phyloP scores from a whole-genome alignment of 2,329 filamentous ascomycete species.

The Penicillium sp. region DNA sequence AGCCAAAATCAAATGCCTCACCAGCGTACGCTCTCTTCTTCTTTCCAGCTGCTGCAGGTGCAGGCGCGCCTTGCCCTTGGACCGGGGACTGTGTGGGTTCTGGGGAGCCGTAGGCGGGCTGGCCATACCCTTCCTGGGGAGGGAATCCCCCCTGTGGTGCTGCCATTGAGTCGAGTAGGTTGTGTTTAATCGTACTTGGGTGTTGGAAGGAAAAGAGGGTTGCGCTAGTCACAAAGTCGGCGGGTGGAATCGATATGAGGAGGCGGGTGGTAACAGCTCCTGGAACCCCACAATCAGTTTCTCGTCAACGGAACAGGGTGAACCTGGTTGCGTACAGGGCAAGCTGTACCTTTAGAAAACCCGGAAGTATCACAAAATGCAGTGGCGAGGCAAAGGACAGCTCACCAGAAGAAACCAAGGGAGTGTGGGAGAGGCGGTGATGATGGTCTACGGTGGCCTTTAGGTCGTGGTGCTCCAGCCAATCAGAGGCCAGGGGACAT shows the following conservation, averaged over 20 bases:
- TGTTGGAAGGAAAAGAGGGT: constrained; percentile 1
- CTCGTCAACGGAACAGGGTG: constrained; percentile 4
- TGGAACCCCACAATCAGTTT: constrained; percentile 22
- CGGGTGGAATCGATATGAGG: constrained; percentile 12
- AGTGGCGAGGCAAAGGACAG: constrained; percentile 1
- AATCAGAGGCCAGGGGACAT: constrained; percentile 26
- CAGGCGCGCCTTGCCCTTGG: constrained; percentile 25
- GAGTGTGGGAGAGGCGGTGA: constrained; percentile 20
- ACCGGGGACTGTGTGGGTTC: constrained; percentile 31
- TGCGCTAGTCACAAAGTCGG: constrained; percentile 9
- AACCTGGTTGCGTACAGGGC: neutral
- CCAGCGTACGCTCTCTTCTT: constrained; percentile 94
- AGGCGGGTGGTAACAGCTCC: constrained; percentile 19
- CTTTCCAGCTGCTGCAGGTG: constrained; percentile 33
- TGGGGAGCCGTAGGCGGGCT: constrained; percentile 34
- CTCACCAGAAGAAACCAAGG: constrained; percentile 8
- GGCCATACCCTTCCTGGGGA: constrained; percentile 44
- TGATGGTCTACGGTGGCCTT: constrained; percentile 36
- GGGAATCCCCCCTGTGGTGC: constrained; percentile 46
- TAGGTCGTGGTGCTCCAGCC: constrained; percentile 25
- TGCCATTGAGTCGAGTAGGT: constrained; percentile 36
- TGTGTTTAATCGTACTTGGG: constrained; percentile 1
- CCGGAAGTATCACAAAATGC: constrained; percentile 1
- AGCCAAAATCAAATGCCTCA: constrained; percentile 85
- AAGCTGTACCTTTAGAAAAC: neutral